Conservation (phyloP, 2,329 filamentous ascomycete species). For the Pseudopyrenochaeta lycopersici region DNA sequence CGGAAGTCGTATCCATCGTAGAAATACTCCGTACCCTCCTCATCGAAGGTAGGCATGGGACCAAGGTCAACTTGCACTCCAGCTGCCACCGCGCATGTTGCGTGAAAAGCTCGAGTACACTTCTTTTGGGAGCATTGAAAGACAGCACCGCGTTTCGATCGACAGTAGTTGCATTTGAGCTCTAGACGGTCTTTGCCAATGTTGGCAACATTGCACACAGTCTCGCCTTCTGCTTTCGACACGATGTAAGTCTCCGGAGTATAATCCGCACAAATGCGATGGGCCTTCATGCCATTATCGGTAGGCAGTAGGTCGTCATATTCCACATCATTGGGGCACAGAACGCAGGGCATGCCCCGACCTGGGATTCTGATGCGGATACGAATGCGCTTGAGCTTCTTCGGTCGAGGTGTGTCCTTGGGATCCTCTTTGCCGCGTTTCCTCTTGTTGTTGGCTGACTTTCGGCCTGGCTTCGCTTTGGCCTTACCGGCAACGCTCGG, state of each 20-base stretch:
- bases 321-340: slow-evolving; percentile 90
- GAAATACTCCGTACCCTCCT: slow-evolving; percentile 91
- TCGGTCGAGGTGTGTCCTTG: slow-evolving; percentile 62
- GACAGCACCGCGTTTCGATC: slow-evolving; percentile 92
- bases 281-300: slow-evolving; percentile 85
- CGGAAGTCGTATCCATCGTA: slow-evolving; percentile 92
- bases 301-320: slow-evolving; percentile 85
- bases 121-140: slow-evolving; percentile 97
- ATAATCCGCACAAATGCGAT: slow-evolving; percentile 88
- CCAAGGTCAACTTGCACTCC: slow-evolving; percentile 92
- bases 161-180: slow-evolving; percentile 93
- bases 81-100: slow-evolving; percentile 90
- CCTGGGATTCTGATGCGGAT: slow-evolving; percentile 75
- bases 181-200: slow-evolving; percentile 89
- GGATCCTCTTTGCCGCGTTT: slow-evolving; percentile 57
- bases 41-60: slow-evolving; percentile 83
- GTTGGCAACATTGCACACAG: slow-evolving; percentile 78
- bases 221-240: slow-evolving; percentile 69
- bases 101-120: slow-evolving; percentile 91
- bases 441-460: slow-evolving; percentile 71
- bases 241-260: slow-evolving; percentile 92
- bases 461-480: slow-evolving; percentile 73
- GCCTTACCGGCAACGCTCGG: slow-evolving; percentile 75
- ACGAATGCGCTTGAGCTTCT: slow-evolving; percentile 76
- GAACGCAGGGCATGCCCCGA: slow-evolving; percentile 83